Conservation (phyloP, 768 basidiomycete genomes). For the Agaricus subrufescens region DNA sequence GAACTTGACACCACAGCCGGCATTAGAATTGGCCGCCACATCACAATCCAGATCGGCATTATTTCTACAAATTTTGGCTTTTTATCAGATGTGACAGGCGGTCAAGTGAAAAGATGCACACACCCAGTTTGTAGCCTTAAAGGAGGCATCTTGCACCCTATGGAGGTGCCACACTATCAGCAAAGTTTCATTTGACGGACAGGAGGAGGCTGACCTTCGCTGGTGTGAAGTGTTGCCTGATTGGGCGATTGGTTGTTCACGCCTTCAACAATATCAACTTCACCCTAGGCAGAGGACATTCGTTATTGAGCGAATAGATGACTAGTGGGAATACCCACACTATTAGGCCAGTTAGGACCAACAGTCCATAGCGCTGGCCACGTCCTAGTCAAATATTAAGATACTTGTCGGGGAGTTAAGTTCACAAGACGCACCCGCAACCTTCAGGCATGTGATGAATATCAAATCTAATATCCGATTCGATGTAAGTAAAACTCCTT, state of each 20-base stretch:
- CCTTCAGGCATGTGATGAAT: conserved; percentile 34
- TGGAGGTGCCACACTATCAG: not conserved
- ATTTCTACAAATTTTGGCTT: conserved; percentile 14
- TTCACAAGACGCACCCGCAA: conserved; percentile 22
- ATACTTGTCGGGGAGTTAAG: not conserved
- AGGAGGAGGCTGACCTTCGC: conserved; percentile 35
- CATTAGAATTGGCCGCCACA: conserved; percentile 17
- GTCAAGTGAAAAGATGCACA: not conserved
- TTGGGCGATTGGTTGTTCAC: conserved; percentile 34
- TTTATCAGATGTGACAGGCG: not conserved
- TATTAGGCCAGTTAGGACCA: conserved; percentile 44
- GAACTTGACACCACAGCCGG: conserved; percentile 26
- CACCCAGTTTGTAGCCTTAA: conserved; percentile 40
- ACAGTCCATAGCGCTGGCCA: conserved; percentile 58
- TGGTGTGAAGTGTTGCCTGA: conserved; percentile 32
- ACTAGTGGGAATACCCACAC: conserved; percentile 17
- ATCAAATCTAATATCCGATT: conserved; percentile 24
- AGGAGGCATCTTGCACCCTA: conserved; percentile 25
- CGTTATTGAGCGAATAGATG: not conserved
- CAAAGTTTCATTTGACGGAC: conserved; percentile 23
- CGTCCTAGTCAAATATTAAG: conserved; percentile 19
- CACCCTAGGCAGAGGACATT: conserved; percentile 21
- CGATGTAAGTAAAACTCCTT: not conserved
- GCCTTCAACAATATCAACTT: conserved; percentile 38
- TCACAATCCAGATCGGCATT: conserved; percentile 20